Evolutionary conservation across 2,329 filamentous ascomycete genomes (phyloP).

Genomic region (Penicillium glabrum): DNA sequence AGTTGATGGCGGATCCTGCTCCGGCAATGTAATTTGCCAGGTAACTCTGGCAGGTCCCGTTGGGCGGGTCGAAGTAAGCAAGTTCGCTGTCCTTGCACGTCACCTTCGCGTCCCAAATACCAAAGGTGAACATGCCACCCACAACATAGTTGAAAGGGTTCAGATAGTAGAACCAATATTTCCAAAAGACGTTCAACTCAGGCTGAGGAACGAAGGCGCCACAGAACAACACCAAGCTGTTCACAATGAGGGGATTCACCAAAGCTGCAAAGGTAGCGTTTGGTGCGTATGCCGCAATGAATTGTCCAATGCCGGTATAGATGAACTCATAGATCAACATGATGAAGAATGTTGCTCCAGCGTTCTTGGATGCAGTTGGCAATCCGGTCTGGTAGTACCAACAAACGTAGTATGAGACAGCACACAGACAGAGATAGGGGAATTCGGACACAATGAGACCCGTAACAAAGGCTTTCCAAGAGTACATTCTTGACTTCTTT

Average conservation of each 20-base stretch:
- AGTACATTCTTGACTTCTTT: slow-evolving; percentile 70
- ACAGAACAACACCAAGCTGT: slow-evolving; percentile 7
- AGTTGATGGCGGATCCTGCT: slow-evolving; percentile 47
- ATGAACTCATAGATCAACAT: slow-evolving; percentile 13
- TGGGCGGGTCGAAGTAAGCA: slow-evolving; percentile 7
- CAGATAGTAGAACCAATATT: slow-evolving; percentile 9
- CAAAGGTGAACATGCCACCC: slow-evolving; percentile 6
- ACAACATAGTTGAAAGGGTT: slow-evolving; percentile 10
- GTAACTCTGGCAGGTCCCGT: slow-evolving; percentile 54
- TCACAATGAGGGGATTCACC: slow-evolving; percentile 4
- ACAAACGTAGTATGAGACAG: slow-evolving; percentile 66
- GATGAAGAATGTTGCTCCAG: slow-evolving; percentile 7
- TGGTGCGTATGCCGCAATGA: slow-evolving; percentile 10
- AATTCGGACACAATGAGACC: slow-evolving; percentile 69
- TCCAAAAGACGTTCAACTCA: slow-evolving; percentile 8
- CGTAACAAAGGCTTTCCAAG: slow-evolving; percentile 71
- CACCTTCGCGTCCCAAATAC: slow-evolving; percentile 2
- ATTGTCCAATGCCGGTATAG: slow-evolving; percentile 10
- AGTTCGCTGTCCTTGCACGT: slow-evolving; percentile 1
- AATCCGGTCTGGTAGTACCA: slow-evolving; percentile 69
- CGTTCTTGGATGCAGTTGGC: slow-evolving; percentile 29
- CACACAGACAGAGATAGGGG: slow-evolving; percentile 63
- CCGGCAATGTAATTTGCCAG: slow-evolving; percentile 48
- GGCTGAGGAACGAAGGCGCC: slow-evolving; percentile 5
- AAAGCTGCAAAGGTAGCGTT: slow-evolving; percentile 8